Evolutionary conservation across 2,329 filamentous ascomycete genomes (phyloP), one percentile per base, ranked within the genome.

Genomic region (Pseudocercospora eumusae): DNA sequence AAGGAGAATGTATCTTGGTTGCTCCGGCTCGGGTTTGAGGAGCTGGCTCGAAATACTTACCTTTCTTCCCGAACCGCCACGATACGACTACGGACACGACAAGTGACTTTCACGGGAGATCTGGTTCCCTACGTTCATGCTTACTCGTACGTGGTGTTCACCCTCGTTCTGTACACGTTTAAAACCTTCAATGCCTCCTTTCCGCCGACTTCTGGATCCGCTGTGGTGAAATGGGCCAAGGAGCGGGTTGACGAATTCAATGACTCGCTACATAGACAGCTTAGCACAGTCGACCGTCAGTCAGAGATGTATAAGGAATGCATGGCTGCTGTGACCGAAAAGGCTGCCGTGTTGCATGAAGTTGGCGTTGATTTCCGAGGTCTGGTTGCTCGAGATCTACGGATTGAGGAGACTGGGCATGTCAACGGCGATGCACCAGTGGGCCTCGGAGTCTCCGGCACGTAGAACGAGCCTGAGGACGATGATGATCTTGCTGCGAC

Each of bases 181-280:
- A 68, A 71, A 11, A 75, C 72, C 0, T 76, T 74, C 63, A 64
- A 63, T 3, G 61, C 66, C 7, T 68, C 68, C 2, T 96, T 92
- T 75, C 98, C 98, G 74, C 88, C 92, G 10, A 84, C 91, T 25
- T 82, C 87, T 13, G 91, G 95, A 81, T 96, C 95, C 84, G 92
- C 93, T 0, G 96, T 92, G 70, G 93, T 99, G 70, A 96, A 93
- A 74, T 99, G 95, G 95, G 93, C 92, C n/a, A 98, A 97, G 77
- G 89, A 95, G 70, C 88, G 96, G 74, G 87, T 98, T 1, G 93
- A 97, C 70, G 87, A 87, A 1, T 98, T 98, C 81, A 98, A 97
- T 71, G 83, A 83, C 50, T 87, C 95, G 56, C 81, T 99, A 40
- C 86, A 84, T 36, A 83, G 93, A 62, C 95, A 98, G 77, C 80